A percentile compares a stretch with the other conserved stretches of the same genome.
Conservation (phyloP, 768 basidiomycete genomes). For the Tephrocybe sp. region DNA sequence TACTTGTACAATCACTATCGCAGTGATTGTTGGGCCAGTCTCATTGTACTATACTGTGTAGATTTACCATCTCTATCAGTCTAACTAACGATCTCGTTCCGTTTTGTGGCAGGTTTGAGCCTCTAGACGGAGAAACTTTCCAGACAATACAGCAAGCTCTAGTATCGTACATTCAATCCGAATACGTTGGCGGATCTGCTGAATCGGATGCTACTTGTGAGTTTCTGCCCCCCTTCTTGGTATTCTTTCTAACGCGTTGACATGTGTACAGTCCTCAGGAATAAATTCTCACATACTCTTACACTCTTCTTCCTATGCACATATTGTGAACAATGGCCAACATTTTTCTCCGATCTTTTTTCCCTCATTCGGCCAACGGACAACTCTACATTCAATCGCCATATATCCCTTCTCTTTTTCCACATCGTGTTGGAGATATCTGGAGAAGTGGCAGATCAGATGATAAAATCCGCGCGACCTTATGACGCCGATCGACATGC, state of each 20-base stretch:
- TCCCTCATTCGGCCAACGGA: conserved; percentile 66
- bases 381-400: conserved; percentile 71
- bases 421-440: conserved; percentile 94
- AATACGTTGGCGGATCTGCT: conserved; percentile 84
- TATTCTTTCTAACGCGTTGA: conserved; percentile 13
- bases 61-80: background rate
- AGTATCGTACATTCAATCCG: conserved; percentile 80
- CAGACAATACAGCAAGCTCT: conserved; percentile 73
- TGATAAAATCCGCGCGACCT: conserved; percentile 83
- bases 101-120: conserved; percentile 49
- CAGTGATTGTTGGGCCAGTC: background rate
- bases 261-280: conserved; percentile 69
- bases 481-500: conserved; percentile 70
- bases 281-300: conserved; percentile 92
- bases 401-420: conserved; percentile 87
- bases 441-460: conserved; percentile 94
- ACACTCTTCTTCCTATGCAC: conserved; percentile 87
- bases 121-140: conserved; percentile 69
- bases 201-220: conserved; percentile 81
- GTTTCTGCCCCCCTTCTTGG: conserved; percentile 29
- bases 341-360: conserved; percentile 81
- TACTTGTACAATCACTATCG: background rate
- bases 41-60: background rate
- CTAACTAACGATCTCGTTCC: conserved; percentile 6
- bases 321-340: conserved; percentile 83